These are phyloP conservation scores for Phialocephala subalpina DNA, from an alignment of 2,329 filamentous ascomycete genomes.

Conservation along the genomic window DNA sequence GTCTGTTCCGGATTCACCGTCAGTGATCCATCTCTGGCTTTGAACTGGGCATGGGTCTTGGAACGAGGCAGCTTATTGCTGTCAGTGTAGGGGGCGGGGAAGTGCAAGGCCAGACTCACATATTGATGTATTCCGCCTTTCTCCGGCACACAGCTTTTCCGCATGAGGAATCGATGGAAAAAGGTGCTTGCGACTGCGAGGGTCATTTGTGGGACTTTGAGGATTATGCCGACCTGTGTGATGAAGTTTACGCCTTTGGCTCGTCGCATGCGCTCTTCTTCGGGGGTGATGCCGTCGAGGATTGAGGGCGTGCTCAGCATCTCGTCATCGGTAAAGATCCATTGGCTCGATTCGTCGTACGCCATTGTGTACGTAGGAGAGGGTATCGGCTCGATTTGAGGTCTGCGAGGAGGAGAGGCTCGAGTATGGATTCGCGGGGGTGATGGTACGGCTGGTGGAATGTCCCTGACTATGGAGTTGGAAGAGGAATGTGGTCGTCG, in stretches of 20 bases:
- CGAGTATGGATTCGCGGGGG: conserved; percentile 64
- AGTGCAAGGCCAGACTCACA: conserved; percentile 57
- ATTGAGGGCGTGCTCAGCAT: conserved; percentile 84
- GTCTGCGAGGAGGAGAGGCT: conserved; percentile 57
- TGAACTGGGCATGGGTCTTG: conserved; percentile 15
- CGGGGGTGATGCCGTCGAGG: conserved; percentile 78
- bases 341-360: conserved; percentile 66
- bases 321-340: conserved; percentile 89
- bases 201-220: conserved; percentile 91
- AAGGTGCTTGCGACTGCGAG: conserved; percentile 92
- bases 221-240: conserved; percentile 88
- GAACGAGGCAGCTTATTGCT: conserved; percentile 25
- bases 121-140: conserved; percentile 88
- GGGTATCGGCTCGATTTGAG: conserved; percentile 17
- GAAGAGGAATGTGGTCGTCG: conserved; percentile 52
- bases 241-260: conserved; percentile 98
- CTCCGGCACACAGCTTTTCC: conserved; percentile 79
- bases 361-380: conserved; percentile 42
- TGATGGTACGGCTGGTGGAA: conserved; percentile 68
- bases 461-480: conserved; percentile 57
- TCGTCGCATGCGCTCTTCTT: conserved; percentile 81
- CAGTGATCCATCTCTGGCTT: conserved; percentile 19
- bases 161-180: conserved; percentile 97
- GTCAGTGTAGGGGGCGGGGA: conserved; percentile 12
- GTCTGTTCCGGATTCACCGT: conserved; percentile 55